Percentiles rank a stretch among this genome's conserved stretches.
Conservation (phyloP, 495 filamentous ascomycete genomes). For the Aspergillus bertholletiae region DNA sequence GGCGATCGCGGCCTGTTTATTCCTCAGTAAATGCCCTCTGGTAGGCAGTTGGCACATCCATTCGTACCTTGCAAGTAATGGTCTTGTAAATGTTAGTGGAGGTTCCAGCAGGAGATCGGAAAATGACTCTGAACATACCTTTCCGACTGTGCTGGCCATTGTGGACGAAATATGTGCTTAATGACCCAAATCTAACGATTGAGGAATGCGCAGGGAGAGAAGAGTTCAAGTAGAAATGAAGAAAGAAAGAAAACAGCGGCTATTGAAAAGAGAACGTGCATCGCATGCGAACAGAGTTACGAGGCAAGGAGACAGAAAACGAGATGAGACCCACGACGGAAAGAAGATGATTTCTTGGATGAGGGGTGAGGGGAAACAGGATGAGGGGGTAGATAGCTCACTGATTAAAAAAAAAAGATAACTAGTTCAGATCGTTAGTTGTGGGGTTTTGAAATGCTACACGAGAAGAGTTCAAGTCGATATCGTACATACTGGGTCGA, state of each 20-base stretch:
- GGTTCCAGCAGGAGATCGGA: too few species aligned
- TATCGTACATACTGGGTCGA: background rate
- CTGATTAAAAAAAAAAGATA: too few species aligned
- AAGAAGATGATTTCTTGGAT: background rate
- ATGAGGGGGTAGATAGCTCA: background rate
- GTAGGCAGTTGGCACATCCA: too few species aligned
- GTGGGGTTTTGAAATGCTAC: background rate
- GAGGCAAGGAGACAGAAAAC: background rate
- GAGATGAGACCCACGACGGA: background rate
- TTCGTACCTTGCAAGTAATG: slow-evolving; percentile 76
- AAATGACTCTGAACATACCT: slow-evolving; percentile 42
- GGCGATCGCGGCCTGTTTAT: slow-evolving; percentile 82
- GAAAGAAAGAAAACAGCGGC: background rate
- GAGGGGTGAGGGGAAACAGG: background rate
- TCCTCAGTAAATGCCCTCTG: too few species aligned
- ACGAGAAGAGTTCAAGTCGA: too few species aligned
- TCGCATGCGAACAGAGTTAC: background rate
- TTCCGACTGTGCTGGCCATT: slow-evolving; percentile 54
- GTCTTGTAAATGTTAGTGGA: slow-evolving; percentile 46
- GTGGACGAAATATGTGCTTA: too few species aligned
- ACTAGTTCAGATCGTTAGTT: too few species aligned
- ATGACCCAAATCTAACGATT: too few species aligned
- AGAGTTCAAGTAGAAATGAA: background rate
- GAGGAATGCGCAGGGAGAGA: background rate
- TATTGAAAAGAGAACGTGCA: background rate